Evolutionary conservation across 2,329 filamentous ascomycete species (phyloP).

Genomic region (Diaporthe caulivora): DNA sequence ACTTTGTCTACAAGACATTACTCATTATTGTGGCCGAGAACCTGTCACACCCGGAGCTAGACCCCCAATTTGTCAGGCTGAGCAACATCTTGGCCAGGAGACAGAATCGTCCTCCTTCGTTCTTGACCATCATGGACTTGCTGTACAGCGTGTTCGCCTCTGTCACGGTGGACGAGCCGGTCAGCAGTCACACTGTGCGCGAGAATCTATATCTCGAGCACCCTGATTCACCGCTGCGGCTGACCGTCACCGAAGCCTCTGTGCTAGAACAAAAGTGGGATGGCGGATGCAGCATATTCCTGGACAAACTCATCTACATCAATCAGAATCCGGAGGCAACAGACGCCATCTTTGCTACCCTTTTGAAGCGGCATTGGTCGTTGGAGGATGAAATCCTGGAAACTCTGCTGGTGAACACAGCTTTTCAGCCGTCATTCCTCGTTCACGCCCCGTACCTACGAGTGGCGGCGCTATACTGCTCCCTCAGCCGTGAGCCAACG

Average conservation of each 20-base stretch:
- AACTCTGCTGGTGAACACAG: constrained; percentile 67
- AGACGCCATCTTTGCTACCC: constrained; percentile 66
- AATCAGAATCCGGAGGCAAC: constrained; percentile 67
- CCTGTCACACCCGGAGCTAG: constrained; percentile 57
- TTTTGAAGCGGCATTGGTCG: constrained; percentile 65
- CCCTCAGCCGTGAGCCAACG: constrained; percentile 50
- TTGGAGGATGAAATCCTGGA: constrained; percentile 66
- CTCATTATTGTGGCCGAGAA: constrained; percentile 72
- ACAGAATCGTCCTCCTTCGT: constrained; percentile 64
- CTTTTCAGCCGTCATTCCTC: constrained; percentile 60
- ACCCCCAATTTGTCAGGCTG: constrained; percentile 68
- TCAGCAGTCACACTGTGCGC: constrained; percentile 38
- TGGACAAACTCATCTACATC: constrained; percentile 75
- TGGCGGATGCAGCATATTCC: constrained; percentile 62
- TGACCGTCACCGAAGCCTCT: constrained; percentile 40
- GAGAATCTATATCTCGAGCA: constrained; percentile 56
- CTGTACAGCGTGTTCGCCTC: constrained; percentile 61
- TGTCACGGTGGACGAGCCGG: constrained; percentile 46
- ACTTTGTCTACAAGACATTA: constrained; percentile 70
- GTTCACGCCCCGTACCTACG: constrained; percentile 68
- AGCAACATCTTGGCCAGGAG: constrained; percentile 65
- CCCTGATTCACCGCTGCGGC: constrained; percentile 42
- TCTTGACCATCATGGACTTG: constrained; percentile 61
- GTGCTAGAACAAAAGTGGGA: constrained; percentile 43
- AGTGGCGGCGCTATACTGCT: constrained; percentile 67